Conservation (phyloP, 139 green algal genomes). For the Chlorella ohadii region DNA sequence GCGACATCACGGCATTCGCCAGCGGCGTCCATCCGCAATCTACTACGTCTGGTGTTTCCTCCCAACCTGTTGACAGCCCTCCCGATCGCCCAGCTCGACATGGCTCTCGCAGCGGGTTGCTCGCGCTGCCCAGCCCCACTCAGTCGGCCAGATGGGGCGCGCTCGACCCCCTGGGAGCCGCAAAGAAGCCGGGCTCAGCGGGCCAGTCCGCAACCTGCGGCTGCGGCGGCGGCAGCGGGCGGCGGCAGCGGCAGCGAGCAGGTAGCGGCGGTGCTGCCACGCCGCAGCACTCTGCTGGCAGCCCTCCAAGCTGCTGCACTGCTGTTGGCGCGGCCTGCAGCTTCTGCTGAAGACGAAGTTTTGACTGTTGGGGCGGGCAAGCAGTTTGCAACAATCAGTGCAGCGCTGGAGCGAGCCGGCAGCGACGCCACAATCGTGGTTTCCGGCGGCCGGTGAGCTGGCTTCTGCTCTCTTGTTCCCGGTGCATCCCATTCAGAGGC, state of each 20-base stretch:
- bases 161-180: too few species aligned
- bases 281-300: not conserved
- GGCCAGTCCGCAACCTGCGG: not conserved
- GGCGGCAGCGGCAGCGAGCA: not conserved
- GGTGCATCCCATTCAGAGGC: too few species aligned
- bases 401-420: not conserved
- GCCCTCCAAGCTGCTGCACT: not conserved
- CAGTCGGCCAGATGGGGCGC: not conserved
- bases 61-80: too few species aligned
- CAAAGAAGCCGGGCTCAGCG: too few species aligned
- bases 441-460: slow-evolving; percentile 1
- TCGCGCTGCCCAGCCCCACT: too few species aligned
- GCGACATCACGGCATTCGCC: too few species aligned
- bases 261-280: not conserved
- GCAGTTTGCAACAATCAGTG: slow-evolving; percentile 10
- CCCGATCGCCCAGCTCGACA: not conserved
- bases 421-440: not conserved
- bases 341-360: not conserved
- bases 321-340: not conserved
- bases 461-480: not conserved
- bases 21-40: too few species aligned
- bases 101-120: not conserved
- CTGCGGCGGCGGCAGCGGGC: not conserved
- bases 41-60: too few species aligned
- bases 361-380: not conserved